Percentiles rank a stretch among this genome's conserved stretches.
Conservation (phyloP, 495 filamentous ascomycete genomes). For the Aspergillus bertholletiae region DNA sequence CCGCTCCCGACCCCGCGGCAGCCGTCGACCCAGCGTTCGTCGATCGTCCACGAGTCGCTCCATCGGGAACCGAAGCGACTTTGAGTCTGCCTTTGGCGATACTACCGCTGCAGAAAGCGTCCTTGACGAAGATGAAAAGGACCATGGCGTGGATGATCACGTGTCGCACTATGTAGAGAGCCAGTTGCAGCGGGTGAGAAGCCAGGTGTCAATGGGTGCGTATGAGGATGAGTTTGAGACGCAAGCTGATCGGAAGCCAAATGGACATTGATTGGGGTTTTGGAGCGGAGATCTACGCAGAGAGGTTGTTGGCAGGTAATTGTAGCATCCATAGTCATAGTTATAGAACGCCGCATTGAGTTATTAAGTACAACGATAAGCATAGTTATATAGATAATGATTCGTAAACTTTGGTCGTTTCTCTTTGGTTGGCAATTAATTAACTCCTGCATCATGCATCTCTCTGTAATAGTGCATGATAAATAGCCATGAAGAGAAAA, state of each 20-base stretch:
- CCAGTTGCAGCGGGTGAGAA: slow-evolving; percentile 62
- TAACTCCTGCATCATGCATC: no score
- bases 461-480: no score
- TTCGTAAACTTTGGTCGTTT: no score
- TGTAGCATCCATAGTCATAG: no score
- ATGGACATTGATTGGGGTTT: slow-evolving; percentile 26
- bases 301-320: no score
- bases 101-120: slow-evolving; percentile 22
- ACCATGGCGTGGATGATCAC: slow-evolving; percentile 56
- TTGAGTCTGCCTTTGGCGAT: slow-evolving; percentile 44
- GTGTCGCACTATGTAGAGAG: slow-evolving; percentile 68
- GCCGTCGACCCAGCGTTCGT: slow-evolving; percentile 54
- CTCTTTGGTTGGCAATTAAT: no score
- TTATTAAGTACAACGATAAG: no score
- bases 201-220: slow-evolving; percentile 44
- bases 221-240: slow-evolving; percentile 63
- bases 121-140: slow-evolving; percentile 31
- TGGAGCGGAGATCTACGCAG: no score
- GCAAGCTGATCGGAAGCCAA: slow-evolving; percentile 32
- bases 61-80: slow-evolving; percentile 86
- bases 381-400: no score
- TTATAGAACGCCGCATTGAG: no score
- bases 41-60: slow-evolving; percentile 81
- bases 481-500: no score
- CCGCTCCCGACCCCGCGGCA: slow-evolving; percentile 32